These are phyloP conservation scores for Aspergillus olivimuriae DNA, from an alignment of 495 filamentous ascomycete genomes.

Conservation along the genomic window DNA sequence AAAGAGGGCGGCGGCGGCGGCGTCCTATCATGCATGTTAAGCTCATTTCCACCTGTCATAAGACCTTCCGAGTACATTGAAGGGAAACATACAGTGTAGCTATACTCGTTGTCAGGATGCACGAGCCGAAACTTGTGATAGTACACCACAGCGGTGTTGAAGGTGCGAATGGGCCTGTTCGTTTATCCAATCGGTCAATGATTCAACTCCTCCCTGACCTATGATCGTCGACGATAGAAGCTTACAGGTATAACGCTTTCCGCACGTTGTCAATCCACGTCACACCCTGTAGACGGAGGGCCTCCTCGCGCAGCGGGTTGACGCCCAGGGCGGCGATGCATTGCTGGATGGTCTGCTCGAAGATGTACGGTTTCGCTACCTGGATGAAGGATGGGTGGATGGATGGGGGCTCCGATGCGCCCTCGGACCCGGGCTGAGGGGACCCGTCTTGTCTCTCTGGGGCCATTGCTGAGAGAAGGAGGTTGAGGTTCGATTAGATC, in stretches of 20 bases:
- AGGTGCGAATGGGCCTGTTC: slow-evolving; percentile 69
- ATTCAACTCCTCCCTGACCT: neutral
- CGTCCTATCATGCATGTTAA: slow-evolving; percentile 51
- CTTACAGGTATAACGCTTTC: slow-evolving; percentile 62
- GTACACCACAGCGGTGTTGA: slow-evolving; percentile 74
- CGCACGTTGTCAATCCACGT: slow-evolving; percentile 76
- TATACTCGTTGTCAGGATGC: slow-evolving; percentile 68
- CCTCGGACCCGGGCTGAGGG: slow-evolving; percentile 7
- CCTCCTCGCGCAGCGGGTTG: slow-evolving; percentile 59
- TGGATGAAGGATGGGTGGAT: slow-evolving; percentile 69
- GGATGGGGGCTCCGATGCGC: slow-evolving; percentile 28
- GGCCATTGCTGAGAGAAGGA: slow-evolving; percentile 11
- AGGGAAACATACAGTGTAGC: slow-evolving; percentile 33
- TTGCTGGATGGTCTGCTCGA: slow-evolving; percentile 54
- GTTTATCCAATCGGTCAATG: neutral
- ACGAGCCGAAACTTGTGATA: slow-evolving; percentile 84
- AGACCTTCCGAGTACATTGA: too few relatives aligned
- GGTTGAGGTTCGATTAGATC: too few relatives aligned
- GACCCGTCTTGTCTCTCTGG: slow-evolving; percentile 17
- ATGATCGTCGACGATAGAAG: slow-evolving; percentile 1
- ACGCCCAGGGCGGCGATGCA: slow-evolving; percentile 49
- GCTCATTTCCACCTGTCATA: too few relatives aligned
- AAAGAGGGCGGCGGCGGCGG: slow-evolving; percentile 80
- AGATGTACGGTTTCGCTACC: slow-evolving; percentile 62
- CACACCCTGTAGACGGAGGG: slow-evolving; percentile 65